Percentiles rank a stretch among this genome's conserved stretches.
These are phyloP conservation scores for Rhododendron molle DNA, from an alignment of 148 eudicot species.

Conservation along the genomic window DNA sequence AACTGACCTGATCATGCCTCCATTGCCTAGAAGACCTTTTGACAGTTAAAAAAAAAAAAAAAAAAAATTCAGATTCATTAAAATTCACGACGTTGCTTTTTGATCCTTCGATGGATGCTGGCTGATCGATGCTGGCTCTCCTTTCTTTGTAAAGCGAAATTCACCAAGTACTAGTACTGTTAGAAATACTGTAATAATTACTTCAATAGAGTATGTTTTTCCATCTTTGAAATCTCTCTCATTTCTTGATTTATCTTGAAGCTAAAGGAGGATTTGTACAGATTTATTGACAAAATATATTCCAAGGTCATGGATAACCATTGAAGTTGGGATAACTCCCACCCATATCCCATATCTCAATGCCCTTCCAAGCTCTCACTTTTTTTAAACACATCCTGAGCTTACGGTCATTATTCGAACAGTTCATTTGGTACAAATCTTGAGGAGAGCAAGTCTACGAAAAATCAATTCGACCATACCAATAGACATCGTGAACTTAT, in stretches of 20 bases:
- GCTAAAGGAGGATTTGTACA: neutral
- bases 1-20: neutral
- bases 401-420: neutral
- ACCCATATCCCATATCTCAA: neutral
- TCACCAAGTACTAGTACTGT: neutral
- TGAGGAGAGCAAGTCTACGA: neutral
- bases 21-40: neutral
- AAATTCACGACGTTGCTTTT: neutral
- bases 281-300: neutral
- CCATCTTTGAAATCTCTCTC: neutral
- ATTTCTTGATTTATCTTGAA: neutral
- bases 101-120: no score
- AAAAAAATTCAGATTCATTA: neutral
- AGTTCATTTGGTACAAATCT: no score
- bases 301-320: neutral
- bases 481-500: neutral
- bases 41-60: neutral
- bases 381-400: no score
- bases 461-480: no score
- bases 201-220: neutral
- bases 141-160: no score
- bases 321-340: neutral
- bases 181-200: neutral
- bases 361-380: no score
- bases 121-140: no score